Evolutionary conservation across 2,329 filamentous ascomycete species (phyloP).

Genomic region (Apiospora rasikravindrae): DNA sequence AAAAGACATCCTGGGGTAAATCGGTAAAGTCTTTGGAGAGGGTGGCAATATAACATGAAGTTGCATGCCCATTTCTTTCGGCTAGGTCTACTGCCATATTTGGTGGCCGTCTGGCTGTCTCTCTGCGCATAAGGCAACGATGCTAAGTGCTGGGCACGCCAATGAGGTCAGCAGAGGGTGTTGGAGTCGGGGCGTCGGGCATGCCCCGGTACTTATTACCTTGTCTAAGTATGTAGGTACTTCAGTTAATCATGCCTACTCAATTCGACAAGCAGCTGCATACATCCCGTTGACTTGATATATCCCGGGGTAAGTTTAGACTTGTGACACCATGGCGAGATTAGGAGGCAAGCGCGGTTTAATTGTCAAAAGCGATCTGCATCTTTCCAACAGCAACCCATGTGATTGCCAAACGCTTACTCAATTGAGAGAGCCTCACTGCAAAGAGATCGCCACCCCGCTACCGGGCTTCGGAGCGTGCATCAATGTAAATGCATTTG

Average conservation of each 20-base stretch:
- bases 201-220: neutral
- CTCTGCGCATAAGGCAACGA: neutral
- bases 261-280: neutral
- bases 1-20: constrained; percentile 64
- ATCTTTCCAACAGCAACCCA: neutral
- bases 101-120: neutral
- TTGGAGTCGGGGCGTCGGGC: constrained; percentile 2
- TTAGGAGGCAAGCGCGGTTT: neutral
- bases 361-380: neutral
- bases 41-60: neutral
- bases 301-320: neutral
- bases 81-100: neutral
- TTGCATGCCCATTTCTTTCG: neutral
- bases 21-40: constrained; percentile 43
- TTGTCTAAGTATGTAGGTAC: neutral
- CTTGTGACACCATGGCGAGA: neutral
- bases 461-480: neutral
- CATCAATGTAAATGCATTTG: neutral
- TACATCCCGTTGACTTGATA: neutral
- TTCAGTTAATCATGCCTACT: neutral
- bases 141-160: neutral
- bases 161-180: neutral
- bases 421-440: neutral
- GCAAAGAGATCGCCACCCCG: neutral
- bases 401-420: constrained; percentile 3